phyloP scores from a whole-genome alignment of 345 rosid species.

The Lepidium africanum region DNA sequence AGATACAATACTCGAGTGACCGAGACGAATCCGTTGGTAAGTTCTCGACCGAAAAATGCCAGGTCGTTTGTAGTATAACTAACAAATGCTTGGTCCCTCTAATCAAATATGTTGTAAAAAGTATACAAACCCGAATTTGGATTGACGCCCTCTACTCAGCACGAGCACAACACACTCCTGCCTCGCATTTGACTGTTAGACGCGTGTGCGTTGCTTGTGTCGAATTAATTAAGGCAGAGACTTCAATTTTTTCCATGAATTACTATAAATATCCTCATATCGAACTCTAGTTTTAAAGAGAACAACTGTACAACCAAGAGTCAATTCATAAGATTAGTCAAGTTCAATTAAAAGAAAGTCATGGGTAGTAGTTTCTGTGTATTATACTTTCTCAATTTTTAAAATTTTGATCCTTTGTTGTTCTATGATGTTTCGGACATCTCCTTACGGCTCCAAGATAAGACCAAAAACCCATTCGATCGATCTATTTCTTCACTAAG shows the following conservation, averaged over 20 bases:
- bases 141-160: background rate
- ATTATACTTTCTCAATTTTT: background rate
- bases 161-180: background rate
- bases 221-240: too few relatives aligned
- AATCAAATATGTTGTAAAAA: background rate
- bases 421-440: background rate
- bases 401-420: background rate
- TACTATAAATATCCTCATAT: too few relatives aligned
- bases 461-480: background rate
- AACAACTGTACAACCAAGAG: background rate
- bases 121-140: background rate
- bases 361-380: background rate
- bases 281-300: background rate
- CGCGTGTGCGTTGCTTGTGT: too few relatives aligned
- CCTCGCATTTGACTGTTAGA: background rate
- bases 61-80: background rate
- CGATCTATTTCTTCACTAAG: background rate
- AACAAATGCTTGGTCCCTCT: background rate
- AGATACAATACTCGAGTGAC: too few relatives aligned
- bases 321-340: background rate
- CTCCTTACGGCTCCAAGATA: background rate
- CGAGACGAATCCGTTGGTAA: background rate
- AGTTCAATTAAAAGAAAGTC: background rate
- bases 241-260: too few relatives aligned
- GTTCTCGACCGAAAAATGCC: background rate